phyloP scores from a whole-genome alignment of 2,329 filamentous ascomycete genomes.

The Sordariomycetes sp. region DNA sequence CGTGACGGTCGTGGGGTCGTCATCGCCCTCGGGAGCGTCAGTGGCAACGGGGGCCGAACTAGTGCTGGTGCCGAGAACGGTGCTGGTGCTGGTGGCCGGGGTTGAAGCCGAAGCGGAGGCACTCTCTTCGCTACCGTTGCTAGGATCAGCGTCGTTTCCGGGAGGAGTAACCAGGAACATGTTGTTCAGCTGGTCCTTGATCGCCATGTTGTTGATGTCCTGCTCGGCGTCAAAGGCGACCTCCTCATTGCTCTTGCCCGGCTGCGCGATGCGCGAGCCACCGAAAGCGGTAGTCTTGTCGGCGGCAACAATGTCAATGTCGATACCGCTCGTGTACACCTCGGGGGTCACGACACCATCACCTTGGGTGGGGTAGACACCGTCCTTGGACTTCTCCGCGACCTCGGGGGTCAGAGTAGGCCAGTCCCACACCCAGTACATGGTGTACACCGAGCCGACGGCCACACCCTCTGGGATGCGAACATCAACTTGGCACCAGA shows the following conservation, averaged over 20 bases:
- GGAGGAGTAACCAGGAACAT: conserved; percentile 25
- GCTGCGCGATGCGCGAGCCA: conserved; percentile 2
- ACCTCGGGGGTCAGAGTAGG: conserved; percentile 39
- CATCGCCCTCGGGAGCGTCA: background rate
- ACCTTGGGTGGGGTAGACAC: conserved; percentile 20
- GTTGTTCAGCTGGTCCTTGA: conserved; percentile 28
- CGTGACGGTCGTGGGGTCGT: conserved; percentile 13
- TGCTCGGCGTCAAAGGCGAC: conserved; percentile 19
- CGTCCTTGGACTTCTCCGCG: conserved; percentile 22
- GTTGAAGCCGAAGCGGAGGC: background rate
- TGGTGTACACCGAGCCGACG: conserved; percentile 54
- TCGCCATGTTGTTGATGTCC: conserved; percentile 27
- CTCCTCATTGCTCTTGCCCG: background rate
- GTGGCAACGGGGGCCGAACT: conserved; percentile 4
- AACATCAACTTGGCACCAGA: conserved; percentile 74
- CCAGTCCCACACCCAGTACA: conserved; percentile 99
- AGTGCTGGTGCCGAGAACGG: background rate
- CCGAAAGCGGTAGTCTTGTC: conserved; percentile 6
- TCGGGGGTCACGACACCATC: conserved; percentile 16
- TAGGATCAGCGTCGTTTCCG: conserved; percentile 10
- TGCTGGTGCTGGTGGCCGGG: background rate
- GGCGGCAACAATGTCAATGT: conserved; percentile 21
- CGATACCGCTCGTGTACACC: conserved; percentile 25
- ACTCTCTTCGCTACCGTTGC: background rate
- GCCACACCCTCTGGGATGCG: conserved; percentile 54